phyloP scores from a whole-genome alignment of 2,329 filamentous ascomycete genomes.

The Tolypocladium album region DNA sequence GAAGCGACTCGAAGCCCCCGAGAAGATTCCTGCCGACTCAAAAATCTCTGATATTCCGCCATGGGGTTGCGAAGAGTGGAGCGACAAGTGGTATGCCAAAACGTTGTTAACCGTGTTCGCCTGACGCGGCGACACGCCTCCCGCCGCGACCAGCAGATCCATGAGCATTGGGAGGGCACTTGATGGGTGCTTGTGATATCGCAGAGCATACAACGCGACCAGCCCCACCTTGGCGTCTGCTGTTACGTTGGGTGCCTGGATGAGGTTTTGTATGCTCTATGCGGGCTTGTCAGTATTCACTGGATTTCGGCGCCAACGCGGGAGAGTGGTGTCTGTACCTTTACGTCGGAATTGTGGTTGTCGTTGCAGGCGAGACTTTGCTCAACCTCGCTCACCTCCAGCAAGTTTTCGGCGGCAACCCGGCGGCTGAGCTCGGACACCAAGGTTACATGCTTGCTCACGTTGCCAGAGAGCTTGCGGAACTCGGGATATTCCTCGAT shows the following conservation, averaged over 20 bases:
- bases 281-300: background rate
- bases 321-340: slow-evolving; percentile 37
- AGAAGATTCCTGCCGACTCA: slow-evolving; percentile 83
- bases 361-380: slow-evolving; percentile 96
- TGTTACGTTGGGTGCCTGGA: slow-evolving; percentile 68
- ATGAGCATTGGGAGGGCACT: slow-evolving; percentile 77
- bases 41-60: slow-evolving; percentile 86
- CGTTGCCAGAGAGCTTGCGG: slow-evolving; percentile 90
- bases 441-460: slow-evolving; percentile 95
- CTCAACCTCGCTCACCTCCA: slow-evolving; percentile 96
- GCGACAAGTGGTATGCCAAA: slow-evolving; percentile 73
- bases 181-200: slow-evolving; percentile 78
- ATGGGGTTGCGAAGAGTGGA: slow-evolving; percentile 66
- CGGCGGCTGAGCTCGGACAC: slow-evolving; percentile 87
- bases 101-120: slow-evolving; percentile 76
- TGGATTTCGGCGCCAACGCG: background rate
- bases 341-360: slow-evolving; percentile 84
- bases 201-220: slow-evolving; percentile 87
- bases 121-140: slow-evolving; percentile 64
- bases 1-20: slow-evolving; percentile 75
- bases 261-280: slow-evolving; percentile 73
- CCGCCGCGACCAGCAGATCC: slow-evolving; percentile 75
- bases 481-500: slow-evolving; percentile 99
- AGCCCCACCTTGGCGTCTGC: slow-evolving; percentile 77
- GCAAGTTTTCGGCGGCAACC: slow-evolving; percentile 72